Conservation (phyloP, 2,329 filamentous ascomycete genomes). For the Phialemoniopsis sp. region DNA sequence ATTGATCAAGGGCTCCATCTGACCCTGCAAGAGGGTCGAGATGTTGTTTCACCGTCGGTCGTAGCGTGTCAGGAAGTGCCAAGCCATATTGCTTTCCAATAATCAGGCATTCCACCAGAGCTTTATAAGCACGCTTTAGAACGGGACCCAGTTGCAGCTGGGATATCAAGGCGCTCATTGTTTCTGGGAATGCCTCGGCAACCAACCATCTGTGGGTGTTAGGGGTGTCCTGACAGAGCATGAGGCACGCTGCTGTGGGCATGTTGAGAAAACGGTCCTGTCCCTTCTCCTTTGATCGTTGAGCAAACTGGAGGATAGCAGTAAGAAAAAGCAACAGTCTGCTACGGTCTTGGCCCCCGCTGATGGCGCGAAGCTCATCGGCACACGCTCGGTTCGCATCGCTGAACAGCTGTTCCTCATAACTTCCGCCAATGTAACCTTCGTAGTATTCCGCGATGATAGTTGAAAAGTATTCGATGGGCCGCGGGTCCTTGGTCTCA, state of each 20-base stretch:
- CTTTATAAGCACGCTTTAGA: slow-evolving; percentile 12
- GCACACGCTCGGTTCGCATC: slow-evolving; percentile 15
- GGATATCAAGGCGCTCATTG: slow-evolving; percentile 12
- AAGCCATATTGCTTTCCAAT: slow-evolving; percentile 13
- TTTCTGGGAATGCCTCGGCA: slow-evolving; percentile 1
- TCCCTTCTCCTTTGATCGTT: no score
- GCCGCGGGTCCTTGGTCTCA: background rate
- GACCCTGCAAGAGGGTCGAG: slow-evolving; percentile 6
- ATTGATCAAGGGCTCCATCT: slow-evolving; percentile 3
- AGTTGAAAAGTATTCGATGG: slow-evolving; percentile 1
- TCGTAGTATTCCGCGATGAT: slow-evolving; percentile 13
- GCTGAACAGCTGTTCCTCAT: slow-evolving; percentile 14
- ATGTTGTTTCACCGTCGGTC: slow-evolving; percentile 7
- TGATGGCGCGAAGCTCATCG: slow-evolving; percentile 13
- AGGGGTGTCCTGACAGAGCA: slow-evolving; percentile 15
- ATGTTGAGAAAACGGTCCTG: no score
- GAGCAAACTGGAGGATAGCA: background rate
- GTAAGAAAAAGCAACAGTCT: background rate
- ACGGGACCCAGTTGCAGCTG: slow-evolving; percentile 10
- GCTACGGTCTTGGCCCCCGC: slow-evolving; percentile 10
- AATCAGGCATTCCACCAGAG: slow-evolving; percentile 13
- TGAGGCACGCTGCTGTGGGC: slow-evolving; percentile 14
- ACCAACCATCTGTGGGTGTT: slow-evolving; percentile 7
- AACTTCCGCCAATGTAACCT: slow-evolving; percentile 14
- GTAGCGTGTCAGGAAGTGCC: slow-evolving; percentile 2